Evolutionary conservation across 305 asterid genomes (phyloP).

Genomic region (Solanum chacoense): DNA sequence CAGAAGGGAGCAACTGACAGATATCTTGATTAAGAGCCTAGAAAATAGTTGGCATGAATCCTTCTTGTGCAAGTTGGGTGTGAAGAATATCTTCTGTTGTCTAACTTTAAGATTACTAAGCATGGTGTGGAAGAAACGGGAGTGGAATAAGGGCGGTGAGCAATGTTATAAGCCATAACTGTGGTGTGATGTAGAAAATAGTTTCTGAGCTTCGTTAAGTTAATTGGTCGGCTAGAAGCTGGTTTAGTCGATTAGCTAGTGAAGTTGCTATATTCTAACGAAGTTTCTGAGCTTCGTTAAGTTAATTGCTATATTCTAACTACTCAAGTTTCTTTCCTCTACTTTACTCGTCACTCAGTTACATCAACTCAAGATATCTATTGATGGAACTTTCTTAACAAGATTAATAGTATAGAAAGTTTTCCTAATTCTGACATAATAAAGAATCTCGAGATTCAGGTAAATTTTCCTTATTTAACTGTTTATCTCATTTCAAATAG

Average conservation of each 20-base stretch:
- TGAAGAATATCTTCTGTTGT: no score
- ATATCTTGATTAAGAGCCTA: no score
- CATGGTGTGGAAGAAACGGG: neutral
- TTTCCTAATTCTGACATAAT: no score
- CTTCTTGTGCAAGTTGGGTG: no score
- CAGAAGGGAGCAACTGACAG: neutral
- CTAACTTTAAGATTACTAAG: neutral
- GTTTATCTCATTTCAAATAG: no score
- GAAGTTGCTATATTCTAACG: neutral
- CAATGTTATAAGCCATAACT: neutral
- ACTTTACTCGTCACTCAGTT: neutral
- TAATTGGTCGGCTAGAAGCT: neutral
- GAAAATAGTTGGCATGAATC: no score
- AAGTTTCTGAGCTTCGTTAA: no score
- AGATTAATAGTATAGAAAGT: no score
- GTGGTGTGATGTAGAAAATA: neutral
- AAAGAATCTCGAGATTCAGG: no score
- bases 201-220: neutral
- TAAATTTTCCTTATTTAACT: no score
- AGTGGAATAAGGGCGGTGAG: neutral
- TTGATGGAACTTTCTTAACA: no score
- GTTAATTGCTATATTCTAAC: neutral
- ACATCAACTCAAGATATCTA: neutral
- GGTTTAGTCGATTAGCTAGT: neutral
- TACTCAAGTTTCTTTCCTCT: neutral